A percentile compares a stretch with the other conserved stretches of the same genome.
phyloP scores from a whole-genome alignment of 75 land plant genomes.

The Pinus taeda region DNA sequence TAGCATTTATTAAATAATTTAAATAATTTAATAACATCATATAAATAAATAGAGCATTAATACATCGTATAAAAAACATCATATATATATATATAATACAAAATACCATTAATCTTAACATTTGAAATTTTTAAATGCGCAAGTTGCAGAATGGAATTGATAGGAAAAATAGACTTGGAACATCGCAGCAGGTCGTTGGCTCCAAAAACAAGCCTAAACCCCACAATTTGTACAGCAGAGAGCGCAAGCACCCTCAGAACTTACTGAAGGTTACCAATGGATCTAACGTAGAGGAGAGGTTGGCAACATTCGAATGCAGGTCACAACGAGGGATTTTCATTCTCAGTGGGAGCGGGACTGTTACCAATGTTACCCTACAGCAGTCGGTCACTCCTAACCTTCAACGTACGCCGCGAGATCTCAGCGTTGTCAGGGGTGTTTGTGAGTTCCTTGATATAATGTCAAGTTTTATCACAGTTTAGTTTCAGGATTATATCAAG shows the following conservation, averaged over 20 bases:
- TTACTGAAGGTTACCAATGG: slow-evolving; percentile 44
- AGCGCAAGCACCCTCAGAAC: slow-evolving; percentile 45
- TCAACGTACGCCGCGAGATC: slow-evolving; percentile 75
- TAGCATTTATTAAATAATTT: no score
- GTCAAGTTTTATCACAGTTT: no score
- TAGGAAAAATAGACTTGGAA: neutral
- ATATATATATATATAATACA: no score
- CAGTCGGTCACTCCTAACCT: slow-evolving; percentile 61
- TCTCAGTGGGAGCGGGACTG: slow-evolving; percentile 69
- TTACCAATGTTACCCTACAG: slow-evolving; percentile 64
- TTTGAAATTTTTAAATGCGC: no score
- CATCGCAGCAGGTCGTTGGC: slow-evolving; percentile 50
- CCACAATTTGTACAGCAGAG: slow-evolving; percentile 46
- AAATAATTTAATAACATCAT: no score
- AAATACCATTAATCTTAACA: no score
- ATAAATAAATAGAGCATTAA: no score
- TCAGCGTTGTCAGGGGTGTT: slow-evolving; percentile 61
- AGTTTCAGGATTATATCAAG: no score
- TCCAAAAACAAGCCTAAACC: slow-evolving; percentile 56
- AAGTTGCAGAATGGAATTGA: no score
- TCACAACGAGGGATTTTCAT: slow-evolving; percentile 53
- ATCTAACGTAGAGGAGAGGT: slow-evolving; percentile 37
- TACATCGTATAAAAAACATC: no score
- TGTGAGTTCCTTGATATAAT: no score
- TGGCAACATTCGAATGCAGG: slow-evolving; percentile 35